Evolutionary conservation across 2,329 filamentous ascomycete genomes (phyloP).

Genomic region (Bisporella sp.): DNA sequence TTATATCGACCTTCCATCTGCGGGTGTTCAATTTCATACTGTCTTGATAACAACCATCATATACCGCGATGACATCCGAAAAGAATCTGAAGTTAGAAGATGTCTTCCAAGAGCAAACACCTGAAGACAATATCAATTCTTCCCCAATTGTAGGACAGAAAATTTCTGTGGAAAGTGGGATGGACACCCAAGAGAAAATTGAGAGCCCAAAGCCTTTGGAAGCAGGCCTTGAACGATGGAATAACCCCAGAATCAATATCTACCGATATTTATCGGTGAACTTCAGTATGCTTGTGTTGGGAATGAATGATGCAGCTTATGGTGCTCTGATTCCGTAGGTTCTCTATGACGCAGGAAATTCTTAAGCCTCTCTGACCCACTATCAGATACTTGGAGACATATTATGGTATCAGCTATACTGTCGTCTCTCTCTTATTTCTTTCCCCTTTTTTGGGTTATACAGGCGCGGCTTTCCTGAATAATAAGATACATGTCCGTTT

Average conservation of each 20-base stretch:
- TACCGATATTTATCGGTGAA: constrained; percentile 53
- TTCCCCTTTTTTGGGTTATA: constrained; percentile 59
- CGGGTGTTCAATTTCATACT: too few relatives aligned
- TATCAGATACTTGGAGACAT: constrained; percentile 25
- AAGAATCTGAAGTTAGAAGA: too few relatives aligned
- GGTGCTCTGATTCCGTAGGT: constrained; percentile 11
- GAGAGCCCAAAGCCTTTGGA: not conserved
- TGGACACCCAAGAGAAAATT: not conserved
- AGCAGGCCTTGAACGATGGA: constrained; percentile 50
- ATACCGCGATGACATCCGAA: too few relatives aligned
- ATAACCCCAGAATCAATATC: constrained; percentile 49
- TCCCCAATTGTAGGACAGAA: too few relatives aligned
- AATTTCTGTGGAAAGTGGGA: not conserved
- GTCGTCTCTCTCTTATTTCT: constrained; percentile 62
- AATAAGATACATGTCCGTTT: constrained; percentile 47
- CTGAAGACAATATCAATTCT: too few relatives aligned
- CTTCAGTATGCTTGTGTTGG: constrained; percentile 57
- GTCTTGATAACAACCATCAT: too few relatives aligned
- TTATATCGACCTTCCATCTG: too few relatives aligned
- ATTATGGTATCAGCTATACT: constrained; percentile 56
- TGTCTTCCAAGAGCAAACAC: too few relatives aligned
- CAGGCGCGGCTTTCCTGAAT: constrained; percentile 55
- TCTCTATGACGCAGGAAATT: not conserved
- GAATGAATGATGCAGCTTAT: constrained; percentile 12
- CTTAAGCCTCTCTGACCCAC: not conserved